Evolutionary conservation across 192 early-diverging fungal genomes (phyloP).

Genomic region (Umbelopsis ramanniana): DNA sequence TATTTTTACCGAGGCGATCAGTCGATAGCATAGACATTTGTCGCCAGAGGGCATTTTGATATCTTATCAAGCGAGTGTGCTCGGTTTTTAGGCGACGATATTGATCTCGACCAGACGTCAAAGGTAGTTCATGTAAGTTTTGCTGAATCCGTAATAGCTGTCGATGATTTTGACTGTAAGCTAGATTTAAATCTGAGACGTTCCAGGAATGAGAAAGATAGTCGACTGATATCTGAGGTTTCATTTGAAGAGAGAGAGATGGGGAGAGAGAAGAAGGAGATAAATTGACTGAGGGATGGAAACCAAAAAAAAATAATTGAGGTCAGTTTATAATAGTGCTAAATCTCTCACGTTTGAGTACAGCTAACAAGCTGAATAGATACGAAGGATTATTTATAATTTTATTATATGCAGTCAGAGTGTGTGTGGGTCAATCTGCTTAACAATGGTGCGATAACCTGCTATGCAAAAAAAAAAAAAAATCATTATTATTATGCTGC

Average conservation of each 20-base stretch:
- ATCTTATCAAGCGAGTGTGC: slow-evolving; percentile 28
- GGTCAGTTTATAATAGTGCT: slow-evolving; percentile 22
- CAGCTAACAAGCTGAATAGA: not conserved
- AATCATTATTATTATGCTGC: not conserved
- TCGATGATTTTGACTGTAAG: not conserved
- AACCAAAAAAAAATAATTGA: not conserved
- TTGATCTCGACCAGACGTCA: slow-evolving; percentile 2
- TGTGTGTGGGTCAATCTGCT: not conserved
- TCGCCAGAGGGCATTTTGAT: slow-evolving; percentile 47
- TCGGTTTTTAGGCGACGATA: slow-evolving; percentile 27
- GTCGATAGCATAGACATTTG: slow-evolving; percentile 42
- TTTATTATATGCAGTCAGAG: not conserved
- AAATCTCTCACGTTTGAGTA: slow-evolving; percentile 6
- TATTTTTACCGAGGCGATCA: slow-evolving; percentile 21
- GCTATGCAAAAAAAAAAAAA: not conserved
- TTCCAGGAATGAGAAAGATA: slow-evolving; percentile 16
- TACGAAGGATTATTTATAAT: not conserved
- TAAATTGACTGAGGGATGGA: not conserved
- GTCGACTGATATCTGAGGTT: slow-evolving; percentile 16
- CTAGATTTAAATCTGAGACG: slow-evolving; percentile 2
- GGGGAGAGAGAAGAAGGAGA: not conserved
- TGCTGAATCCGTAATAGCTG: not conserved
- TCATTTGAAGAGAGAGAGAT: not conserved
- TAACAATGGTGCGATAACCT: slow-evolving; percentile 4
- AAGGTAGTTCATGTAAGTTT: not conserved